Conservation (phyloP, 139 green algal species). For the Micractinium conductrix region DNA sequence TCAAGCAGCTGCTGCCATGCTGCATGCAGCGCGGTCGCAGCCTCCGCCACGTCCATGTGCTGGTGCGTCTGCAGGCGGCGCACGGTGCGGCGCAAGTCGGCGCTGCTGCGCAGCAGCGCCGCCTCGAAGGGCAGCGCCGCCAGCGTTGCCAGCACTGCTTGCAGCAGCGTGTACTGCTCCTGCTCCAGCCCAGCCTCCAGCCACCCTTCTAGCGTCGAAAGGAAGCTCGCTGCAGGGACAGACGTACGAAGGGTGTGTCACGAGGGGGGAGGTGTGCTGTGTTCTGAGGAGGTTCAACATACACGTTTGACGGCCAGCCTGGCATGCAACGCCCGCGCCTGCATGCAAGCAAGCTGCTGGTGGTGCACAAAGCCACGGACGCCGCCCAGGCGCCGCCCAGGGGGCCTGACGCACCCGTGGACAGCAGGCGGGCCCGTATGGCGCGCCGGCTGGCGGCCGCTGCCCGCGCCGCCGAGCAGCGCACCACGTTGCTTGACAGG, state of each 20-base stretch:
- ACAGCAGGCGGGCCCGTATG: background rate
- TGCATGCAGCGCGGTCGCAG: background rate
- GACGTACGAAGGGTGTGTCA: background rate
- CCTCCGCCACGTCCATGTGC: background rate
- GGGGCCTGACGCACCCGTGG: background rate
- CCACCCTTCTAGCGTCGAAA: conserved; percentile 13
- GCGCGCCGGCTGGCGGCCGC: background rate
- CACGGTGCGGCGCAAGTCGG: background rate
- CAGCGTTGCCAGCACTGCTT: background rate
- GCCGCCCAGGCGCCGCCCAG: background rate
- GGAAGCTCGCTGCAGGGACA: conserved; percentile 22
- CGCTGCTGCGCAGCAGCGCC: background rate
- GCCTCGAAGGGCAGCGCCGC: background rate
- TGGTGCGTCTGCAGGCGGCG: background rate
- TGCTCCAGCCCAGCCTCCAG: background rate
- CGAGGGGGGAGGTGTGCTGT: background rate
- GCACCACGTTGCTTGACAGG: background rate
- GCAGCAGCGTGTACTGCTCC: conserved; percentile 17
- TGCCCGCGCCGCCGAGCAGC: background rate
- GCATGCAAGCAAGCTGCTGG: background rate
- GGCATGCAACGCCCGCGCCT: background rate
- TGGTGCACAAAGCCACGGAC: background rate
- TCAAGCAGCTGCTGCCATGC: conserved; percentile 1
- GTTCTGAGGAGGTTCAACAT: background rate
- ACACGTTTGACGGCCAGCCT: background rate